These are phyloP conservation scores for Ogataea nitratoaversa DNA, from an alignment of 805 yeast species.

Conservation along the genomic window DNA sequence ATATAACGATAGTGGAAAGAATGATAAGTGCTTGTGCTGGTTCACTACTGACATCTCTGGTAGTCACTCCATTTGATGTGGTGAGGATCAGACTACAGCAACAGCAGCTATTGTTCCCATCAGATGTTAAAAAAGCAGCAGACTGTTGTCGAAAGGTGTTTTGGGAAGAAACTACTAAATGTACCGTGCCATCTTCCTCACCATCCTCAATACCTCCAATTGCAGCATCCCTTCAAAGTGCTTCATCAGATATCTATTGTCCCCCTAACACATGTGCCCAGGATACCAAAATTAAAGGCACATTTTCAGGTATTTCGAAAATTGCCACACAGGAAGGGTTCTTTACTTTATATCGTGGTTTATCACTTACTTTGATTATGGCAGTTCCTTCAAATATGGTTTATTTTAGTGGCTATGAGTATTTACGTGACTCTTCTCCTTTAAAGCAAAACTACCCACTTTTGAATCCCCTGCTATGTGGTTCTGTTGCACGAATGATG, in stretches of 20 bases:
- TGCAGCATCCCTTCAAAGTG: constrained; percentile 20
- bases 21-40: constrained; percentile 81
- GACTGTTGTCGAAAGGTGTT: constrained; percentile 38
- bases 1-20: constrained; percentile 50
- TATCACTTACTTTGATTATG: constrained; percentile 78
- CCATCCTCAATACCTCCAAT: not conserved
- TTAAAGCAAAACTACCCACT: constrained; percentile 32
- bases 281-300: constrained; percentile 50
- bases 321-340: constrained; percentile 74
- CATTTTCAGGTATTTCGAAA: constrained; percentile 65
- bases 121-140: constrained; percentile 22
- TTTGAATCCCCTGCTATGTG: constrained; percentile 77
- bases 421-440: constrained; percentile 72
- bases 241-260: constrained; percentile 31
- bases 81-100: constrained; percentile 74
- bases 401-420: constrained; percentile 91
- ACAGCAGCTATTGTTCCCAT: constrained; percentile 55
- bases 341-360: constrained; percentile 81
- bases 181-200: not conserved
- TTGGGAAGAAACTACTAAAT: constrained; percentile 22
- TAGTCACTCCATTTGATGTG: constrained; percentile 80
- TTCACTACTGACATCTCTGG: constrained; percentile 64
- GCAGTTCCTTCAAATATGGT: constrained; percentile 91
- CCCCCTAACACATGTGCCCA: constrained; percentile 37
- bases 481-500: constrained; percentile 73